Evolutionary conservation across 805 yeast species (phyloP).

Genomic region (Metschnikowia cerradonensis): DNA sequence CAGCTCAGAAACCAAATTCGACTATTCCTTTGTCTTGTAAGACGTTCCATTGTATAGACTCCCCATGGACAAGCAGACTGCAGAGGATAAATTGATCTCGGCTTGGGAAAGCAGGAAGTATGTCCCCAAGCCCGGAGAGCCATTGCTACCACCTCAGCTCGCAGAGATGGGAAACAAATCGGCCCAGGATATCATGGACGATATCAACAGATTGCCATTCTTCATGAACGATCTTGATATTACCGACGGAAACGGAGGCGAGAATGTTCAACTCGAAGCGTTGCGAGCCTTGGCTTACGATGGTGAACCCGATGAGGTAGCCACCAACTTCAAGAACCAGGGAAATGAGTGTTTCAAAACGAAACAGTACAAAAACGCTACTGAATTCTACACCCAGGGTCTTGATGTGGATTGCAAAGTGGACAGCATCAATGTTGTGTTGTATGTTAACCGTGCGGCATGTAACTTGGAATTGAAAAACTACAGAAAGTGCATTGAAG

Average conservation of each 20-base stretch:
- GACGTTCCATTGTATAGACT: neutral
- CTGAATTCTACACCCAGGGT: conserved; percentile 76
- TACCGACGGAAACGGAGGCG: conserved; percentile 72
- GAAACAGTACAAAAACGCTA: conserved; percentile 71
- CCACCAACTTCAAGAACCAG: conserved; percentile 82
- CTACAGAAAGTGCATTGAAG: conserved; percentile 81
- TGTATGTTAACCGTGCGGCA: conserved; percentile 83
- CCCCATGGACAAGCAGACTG: conserved; percentile 7
- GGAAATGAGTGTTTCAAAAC: conserved; percentile 83
- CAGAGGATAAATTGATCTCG: conserved; percentile 23
- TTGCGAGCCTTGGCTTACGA: conserved; percentile 88
- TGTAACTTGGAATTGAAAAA: conserved; percentile 83
- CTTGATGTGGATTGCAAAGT: conserved; percentile 64
- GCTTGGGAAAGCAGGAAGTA: conserved; percentile 42
- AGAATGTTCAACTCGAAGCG: conserved; percentile 76
- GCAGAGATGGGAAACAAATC: conserved; percentile 57
- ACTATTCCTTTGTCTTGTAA: neutral
- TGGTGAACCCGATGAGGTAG: conserved; percentile 91
- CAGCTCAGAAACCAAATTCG: neutral
- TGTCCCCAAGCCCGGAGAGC: conserved; percentile 53
- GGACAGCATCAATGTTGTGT: conserved; percentile 51
- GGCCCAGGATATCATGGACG: conserved; percentile 71
- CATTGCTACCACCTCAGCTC: conserved; percentile 80
- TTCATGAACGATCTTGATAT: conserved; percentile 88
- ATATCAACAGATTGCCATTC: conserved; percentile 81